Conservation (phyloP, 768 basidiomycete genomes). For the Agrocybe praecox region DNA sequence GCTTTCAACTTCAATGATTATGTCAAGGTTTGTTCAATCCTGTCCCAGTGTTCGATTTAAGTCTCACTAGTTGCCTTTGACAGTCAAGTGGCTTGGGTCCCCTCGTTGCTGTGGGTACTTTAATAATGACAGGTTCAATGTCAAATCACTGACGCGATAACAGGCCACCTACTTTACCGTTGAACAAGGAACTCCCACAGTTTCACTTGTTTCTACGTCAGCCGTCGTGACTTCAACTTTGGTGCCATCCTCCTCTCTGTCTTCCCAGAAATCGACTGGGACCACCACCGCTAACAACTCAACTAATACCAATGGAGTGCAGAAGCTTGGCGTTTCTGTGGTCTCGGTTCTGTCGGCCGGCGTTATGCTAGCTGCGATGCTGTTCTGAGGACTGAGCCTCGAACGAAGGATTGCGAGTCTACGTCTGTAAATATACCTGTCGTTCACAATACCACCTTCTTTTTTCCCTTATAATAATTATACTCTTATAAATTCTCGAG, state of each 20-base stretch:
- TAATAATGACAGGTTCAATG: background rate
- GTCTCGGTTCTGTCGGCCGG: background rate
- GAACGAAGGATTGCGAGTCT: background rate
- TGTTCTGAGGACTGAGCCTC: background rate
- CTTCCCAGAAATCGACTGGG: background rate
- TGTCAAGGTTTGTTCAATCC: slow-evolving; percentile 45
- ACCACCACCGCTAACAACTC: background rate
- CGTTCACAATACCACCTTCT: no score
- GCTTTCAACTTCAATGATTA: slow-evolving; percentile 62
- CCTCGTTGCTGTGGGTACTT: slow-evolving; percentile 54
- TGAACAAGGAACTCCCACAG: slow-evolving; percentile 64
- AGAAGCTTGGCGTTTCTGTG: background rate
- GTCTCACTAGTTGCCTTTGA: background rate
- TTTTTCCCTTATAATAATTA: no score
- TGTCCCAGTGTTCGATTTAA: background rate
- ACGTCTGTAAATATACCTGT: background rate
- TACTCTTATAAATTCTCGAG: no score
- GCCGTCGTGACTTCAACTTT: slow-evolving; percentile 67
- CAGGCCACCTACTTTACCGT: slow-evolving; percentile 76
- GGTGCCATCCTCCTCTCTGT: background rate
- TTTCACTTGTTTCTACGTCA: slow-evolving; percentile 58
- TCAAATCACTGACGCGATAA: background rate
- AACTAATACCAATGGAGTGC: background rate
- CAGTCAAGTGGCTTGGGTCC: slow-evolving; percentile 58
- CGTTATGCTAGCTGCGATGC: background rate